Conservation (phyloP, 345 rosid genomes). For the Toxicodendron radicans region DNA sequence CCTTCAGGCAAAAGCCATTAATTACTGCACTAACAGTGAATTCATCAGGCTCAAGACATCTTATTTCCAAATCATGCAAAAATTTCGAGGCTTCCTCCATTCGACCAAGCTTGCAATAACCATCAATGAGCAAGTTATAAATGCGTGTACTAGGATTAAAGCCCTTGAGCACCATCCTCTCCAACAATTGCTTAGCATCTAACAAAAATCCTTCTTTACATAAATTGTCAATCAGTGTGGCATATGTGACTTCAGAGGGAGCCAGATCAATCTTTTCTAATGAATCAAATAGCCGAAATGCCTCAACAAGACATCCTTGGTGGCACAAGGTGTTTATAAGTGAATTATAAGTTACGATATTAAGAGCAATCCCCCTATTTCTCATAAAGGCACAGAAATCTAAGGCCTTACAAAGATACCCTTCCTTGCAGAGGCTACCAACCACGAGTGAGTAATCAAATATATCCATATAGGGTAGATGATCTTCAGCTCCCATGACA, state of each 20-base stretch:
- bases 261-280: slow-evolving; percentile 55
- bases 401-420: slow-evolving; percentile 57
- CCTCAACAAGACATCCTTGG: slow-evolving; percentile 84
- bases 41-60: slow-evolving; percentile 52
- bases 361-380: slow-evolving; percentile 50
- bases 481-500: slow-evolving; percentile 40
- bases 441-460: slow-evolving; percentile 59
- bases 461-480: slow-evolving; percentile 52
- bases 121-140: slow-evolving; percentile 66
- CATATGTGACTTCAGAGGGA: slow-evolving; percentile 66
- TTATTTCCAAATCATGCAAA: slow-evolving; percentile 41
- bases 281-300: slow-evolving; percentile 82
- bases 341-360: slow-evolving; percentile 68
- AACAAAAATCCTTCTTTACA: slow-evolving; percentile 65
- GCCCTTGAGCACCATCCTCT: slow-evolving; percentile 55
- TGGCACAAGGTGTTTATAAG: slow-evolving; percentile 67
- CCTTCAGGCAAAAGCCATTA: slow-evolving; percentile 63
- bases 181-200: slow-evolving; percentile 64
- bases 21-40: slow-evolving; percentile 74
- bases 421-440: slow-evolving; percentile 73
- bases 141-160: slow-evolving; percentile 42
- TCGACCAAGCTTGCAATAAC: slow-evolving; percentile 64
- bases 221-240: slow-evolving; percentile 60
- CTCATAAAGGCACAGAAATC: slow-evolving; percentile 57
- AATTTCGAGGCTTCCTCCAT: slow-evolving; percentile 61